A percentile compares a stretch with the other conserved stretches of the same genome.
Evolutionary conservation across 2,329 filamentous ascomycete species (phyloP).

Genomic region (Sporothrix humicola): DNA sequence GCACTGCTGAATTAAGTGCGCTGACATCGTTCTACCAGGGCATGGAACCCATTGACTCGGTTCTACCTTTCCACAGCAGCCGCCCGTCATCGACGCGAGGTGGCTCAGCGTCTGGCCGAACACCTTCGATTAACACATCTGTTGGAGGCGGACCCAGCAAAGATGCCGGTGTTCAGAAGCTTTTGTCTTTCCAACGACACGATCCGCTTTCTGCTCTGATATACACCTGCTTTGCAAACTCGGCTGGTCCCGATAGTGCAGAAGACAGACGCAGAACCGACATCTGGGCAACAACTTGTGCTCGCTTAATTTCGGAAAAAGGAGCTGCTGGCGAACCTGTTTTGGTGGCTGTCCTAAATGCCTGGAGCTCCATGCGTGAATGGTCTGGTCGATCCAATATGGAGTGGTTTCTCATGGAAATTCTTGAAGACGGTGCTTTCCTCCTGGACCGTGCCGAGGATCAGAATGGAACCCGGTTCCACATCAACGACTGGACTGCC

Average conservation of each 20-base stretch:
- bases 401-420: conserved; percentile 94
- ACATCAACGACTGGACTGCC: conserved; percentile 73
- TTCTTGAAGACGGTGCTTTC: conserved; percentile 90
- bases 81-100: conserved; percentile 53
- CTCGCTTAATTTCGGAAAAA: conserved; percentile 77
- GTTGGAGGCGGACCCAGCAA: conserved; percentile 20
- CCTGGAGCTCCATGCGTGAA: conserved; percentile 83
- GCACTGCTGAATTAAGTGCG: conserved; percentile 74
- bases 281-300: conserved; percentile 87
- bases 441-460: conserved; percentile 85
- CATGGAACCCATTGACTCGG: conserved; percentile 81
- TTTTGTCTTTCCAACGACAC: conserved; percentile 86
- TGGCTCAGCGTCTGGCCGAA: conserved; percentile 40
- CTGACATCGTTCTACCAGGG: conserved; percentile 79
- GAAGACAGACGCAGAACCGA: conserved; percentile 81
- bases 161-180: conserved; percentile 67
- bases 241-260: conserved; percentile 77
- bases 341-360: conserved; percentile 81
- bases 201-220: conserved; percentile 84
- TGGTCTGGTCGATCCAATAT: conserved; percentile 90
- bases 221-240: conserved; percentile 88
- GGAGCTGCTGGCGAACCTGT: conserved; percentile 80
- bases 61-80: conserved; percentile 70
- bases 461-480: conserved; percentile 72
- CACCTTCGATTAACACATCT: conserved; percentile 8